Evolutionary conservation across 2,329 filamentous ascomycete genomes (phyloP).

Genomic region (Pestalotiopsis sp.): DNA sequence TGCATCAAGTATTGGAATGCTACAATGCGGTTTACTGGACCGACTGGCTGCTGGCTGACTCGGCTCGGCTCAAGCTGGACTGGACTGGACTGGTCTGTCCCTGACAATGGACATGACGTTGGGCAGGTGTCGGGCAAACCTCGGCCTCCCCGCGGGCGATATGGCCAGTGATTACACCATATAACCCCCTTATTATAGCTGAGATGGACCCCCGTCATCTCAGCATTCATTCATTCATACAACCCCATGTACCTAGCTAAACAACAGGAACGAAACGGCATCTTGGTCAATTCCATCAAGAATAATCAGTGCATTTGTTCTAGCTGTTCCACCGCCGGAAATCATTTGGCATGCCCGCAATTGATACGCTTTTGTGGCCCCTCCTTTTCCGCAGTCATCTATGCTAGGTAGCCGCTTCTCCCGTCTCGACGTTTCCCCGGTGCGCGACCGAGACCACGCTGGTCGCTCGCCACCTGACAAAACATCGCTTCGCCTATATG

Average conservation of each 20-base stretch:
- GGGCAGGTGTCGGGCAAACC: constrained; percentile 1
- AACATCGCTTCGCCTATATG: constrained; percentile 1
- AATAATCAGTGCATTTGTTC: constrained; percentile 5
- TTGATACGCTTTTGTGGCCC: constrained; percentile 6
- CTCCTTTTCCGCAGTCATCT: constrained; percentile 8
- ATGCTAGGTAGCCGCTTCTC: not conserved
- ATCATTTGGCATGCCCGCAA: not conserved
- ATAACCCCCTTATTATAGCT: not conserved
- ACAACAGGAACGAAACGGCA: not conserved
- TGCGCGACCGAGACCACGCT: not conserved
- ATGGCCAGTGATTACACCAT: not conserved
- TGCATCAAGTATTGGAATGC: not conserved
- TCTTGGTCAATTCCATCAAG: not conserved
- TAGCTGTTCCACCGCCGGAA: constrained; percentile 2
- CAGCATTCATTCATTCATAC: too few species aligned
- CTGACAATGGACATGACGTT: not conserved
- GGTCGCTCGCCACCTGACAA: not conserved
- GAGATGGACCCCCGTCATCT: too few species aligned
- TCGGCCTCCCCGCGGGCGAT: not conserved
- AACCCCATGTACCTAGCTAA: too few species aligned
- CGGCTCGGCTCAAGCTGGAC: not conserved
- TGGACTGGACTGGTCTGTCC: not conserved
- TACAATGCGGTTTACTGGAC: not conserved
- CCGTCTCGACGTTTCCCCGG: not conserved
- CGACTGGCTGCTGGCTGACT: too few species aligned